Evolutionary conservation across 2,329 filamentous ascomycete genomes (phyloP), one percentile per base, ranked within the genome.

Genomic region (Penicillium corylophilum): DNA sequence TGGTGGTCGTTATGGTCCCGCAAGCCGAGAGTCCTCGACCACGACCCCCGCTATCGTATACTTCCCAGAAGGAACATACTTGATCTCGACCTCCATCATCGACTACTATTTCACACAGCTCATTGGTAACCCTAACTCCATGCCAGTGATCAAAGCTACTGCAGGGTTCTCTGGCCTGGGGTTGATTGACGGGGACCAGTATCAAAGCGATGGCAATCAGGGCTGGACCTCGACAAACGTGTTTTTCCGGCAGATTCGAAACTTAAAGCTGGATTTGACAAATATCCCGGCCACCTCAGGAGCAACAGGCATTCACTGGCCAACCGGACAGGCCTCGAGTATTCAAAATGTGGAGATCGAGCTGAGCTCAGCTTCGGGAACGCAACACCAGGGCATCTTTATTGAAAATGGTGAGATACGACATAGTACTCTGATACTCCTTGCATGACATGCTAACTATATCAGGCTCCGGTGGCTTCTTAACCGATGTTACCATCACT

Each of bases 191-290:
- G 80, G 76, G 35, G 78, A 82, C 60, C 77, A 75, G 20, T 79
- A 84, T 60, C 66, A 78, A 62, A 64, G 57, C 6, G 65, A 68
- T 50, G 69, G 66, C 23, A 69, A 69, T 10, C 65, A 76, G 57
- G 70, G 66, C 35, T 70, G 63, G 64, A 56, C 70, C 24, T 70
- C 79, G 4, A 82, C 79, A 31, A 84, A 82, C 59, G 81, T 86
- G 9, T 89, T 89, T 69, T 85, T 78, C 63, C 77, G 84, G 40
- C 81, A 84, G 57, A 78, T 88, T 51, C 77, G 84, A 8, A 89
- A 89, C 62, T 76, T 89, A 44, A 73, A 84, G 49, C 74, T 89
- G 35, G 85, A 89, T 62, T 73, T 77, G 39, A 77, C 74, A 5
- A 58, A 55, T 8, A 67, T 74, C 38, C 64, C 70, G n/a, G 61